Evolutionary conservation across 2,329 filamentous ascomycete genomes (phyloP), one percentile per base, ranked within the genome.

Genomic region (Colletotrichum chlorophyti): DNA sequence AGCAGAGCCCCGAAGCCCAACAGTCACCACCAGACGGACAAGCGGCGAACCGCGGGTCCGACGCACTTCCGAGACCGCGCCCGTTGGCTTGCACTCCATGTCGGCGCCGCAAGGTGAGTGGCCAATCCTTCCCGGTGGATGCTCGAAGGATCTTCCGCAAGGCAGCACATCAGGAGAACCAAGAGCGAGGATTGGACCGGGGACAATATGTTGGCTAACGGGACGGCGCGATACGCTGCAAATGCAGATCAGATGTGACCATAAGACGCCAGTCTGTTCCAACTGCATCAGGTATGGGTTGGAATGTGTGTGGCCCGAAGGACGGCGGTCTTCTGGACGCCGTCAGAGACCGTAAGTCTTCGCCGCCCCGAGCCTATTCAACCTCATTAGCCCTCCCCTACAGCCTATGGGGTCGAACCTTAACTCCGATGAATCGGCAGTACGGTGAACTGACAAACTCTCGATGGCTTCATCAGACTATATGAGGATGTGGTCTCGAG

Each of bases 1-100:
- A 59, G 43, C 55, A 55, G 51, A 59, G 55, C 43, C 55, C 55
- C 42, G 55, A 59, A 55, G 43, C 51, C 24, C 51, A 55, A 21
- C 37, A 27, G 52, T 55, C 55, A 42, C 51, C 55, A 29, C 31
- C 43, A 49, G 55, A 59, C 55, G 55, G 55, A 59, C 55, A 59
- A 49, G 37, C 55, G 51, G 51, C 55, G 15, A 59, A 55, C 37
- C 43, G 35, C 55, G 43, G 37, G 51, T 55, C 55, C 55, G 55
- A 59, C 51, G 51, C 55, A 55, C 51, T 59, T 45, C 55, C 55
- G 55, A 59, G 55, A 34, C 51, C 55, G 51, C 55, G 55, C 37
- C 55, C 51, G 31, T 49, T 59, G 51, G 55, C 55, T 42, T 59
- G 55, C 51, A 59, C 55, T 55, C 55, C 55, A 55, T 59, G 55